A percentile compares a stretch with the other conserved stretches of the same genome.
Conservation (phyloP, 2,329 filamentous ascomycete species). For the Hortaea sp. region DNA sequence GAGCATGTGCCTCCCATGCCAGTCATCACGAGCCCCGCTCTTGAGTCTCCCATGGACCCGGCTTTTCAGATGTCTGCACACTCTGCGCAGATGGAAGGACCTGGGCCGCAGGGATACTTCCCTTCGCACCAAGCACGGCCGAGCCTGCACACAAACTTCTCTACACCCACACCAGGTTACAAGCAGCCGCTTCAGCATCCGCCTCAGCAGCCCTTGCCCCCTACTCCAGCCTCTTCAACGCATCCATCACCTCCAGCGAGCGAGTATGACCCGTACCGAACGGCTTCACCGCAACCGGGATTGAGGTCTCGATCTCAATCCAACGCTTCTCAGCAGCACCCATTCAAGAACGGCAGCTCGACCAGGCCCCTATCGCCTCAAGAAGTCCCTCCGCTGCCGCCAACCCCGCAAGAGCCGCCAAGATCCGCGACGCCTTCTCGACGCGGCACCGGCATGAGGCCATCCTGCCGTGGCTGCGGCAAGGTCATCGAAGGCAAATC, state of each 20-base stretch:
- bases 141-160: not conserved
- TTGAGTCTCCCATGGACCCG: constrained; percentile 27
- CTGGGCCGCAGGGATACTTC: not conserved
- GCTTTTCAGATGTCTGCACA: constrained; percentile 5
- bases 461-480: constrained; percentile 74
- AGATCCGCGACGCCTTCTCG: constrained; percentile 11
- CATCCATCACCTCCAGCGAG: not conserved
- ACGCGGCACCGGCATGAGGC: constrained; percentile 44
- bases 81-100: not conserved
- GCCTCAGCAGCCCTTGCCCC: not conserved
- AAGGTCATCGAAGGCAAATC: constrained; percentile 78
- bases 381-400: constrained; percentile 6
- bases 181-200: not conserved
- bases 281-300: constrained; percentile 4
- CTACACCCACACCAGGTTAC: not conserved
- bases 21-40: constrained; percentile 3
- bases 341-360: constrained; percentile 5
- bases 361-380: constrained; percentile 4
- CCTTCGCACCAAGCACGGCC: not conserved
- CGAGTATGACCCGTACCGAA: constrained; percentile 9
- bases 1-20: constrained; percentile 2
- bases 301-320: constrained; percentile 4
- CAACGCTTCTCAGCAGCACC: constrained; percentile 3
- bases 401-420: constrained; percentile 8
- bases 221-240: not conserved